Base-by-base conservation (phyloP, 2,329 filamentous ascomycete genomes). In the Chaetomiaceae sp. region DNA sequence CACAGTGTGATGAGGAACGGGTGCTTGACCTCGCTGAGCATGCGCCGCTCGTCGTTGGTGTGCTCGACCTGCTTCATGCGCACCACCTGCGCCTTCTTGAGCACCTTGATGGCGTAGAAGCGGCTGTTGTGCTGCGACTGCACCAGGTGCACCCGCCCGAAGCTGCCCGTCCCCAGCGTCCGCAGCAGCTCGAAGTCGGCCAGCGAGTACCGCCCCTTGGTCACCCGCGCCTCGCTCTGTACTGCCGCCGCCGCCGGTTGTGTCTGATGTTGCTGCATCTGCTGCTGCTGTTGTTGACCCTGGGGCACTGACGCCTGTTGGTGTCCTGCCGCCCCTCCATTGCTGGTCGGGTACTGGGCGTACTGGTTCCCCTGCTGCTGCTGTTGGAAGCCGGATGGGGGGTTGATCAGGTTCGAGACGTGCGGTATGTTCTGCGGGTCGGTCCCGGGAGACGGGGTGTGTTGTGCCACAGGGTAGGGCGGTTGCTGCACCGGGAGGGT, bases 61-160 rank as follows among this genome's bases (percentile, higher is more conserved):
- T 99, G 94, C 73, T 99, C 94, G 56, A 99, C 91, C 73, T 99
- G 94, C 82, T 99, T 99, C 94, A 99, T 97, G 78, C 96, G 96
- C 71, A 99, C 91, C 51, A 99, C 92, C 74, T 99, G 94, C 45
- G 86, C 86, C 80, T 99, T 99, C 72, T 99, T 99, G 72, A 99
- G 76, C 61, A 99, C 94, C 76, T 99, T 99, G 73, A 99, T 87
- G 42, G 94, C 94, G 74, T 99, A 99, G 78, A 91, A 99, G 58
- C 94, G 86, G 73, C 95, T 89, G 72, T 99, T 99, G 75, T 99
- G 94, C 72, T 91, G 94, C 61, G 91, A 96, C 74, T 97, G 94
- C 49, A 97, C 94, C 56, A 99, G 78, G 69, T 99, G 94, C 40
- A 99, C 94, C 62, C 94, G 83, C 42, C 94, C 94, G 72, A 99